phyloP scores from a whole-genome alignment of 176 grass and related monocot species.

The Carex myosuroides region DNA sequence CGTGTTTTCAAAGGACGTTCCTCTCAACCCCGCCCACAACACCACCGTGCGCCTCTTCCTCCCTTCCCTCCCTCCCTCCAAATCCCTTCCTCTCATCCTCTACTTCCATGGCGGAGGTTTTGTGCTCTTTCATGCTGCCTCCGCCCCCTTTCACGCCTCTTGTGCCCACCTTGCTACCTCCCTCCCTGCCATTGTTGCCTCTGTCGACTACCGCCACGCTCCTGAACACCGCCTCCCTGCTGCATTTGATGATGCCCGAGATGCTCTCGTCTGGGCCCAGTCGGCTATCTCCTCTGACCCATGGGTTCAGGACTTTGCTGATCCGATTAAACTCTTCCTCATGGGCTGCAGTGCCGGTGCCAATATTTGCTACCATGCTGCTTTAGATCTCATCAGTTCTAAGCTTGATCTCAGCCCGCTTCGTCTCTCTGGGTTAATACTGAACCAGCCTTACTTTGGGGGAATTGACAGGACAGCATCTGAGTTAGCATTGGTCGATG shows the following conservation, averaged over 20 bases:
- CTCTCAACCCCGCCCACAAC: conserved; percentile 37
- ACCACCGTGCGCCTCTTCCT: conserved; percentile 77
- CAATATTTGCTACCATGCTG: conserved; percentile 64
- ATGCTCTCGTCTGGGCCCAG: conserved; percentile 48
- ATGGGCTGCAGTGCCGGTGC: conserved; percentile 75
- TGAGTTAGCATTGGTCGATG: conserved; percentile 42
- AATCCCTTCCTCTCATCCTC: conserved; percentile 25
- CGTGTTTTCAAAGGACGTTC: conserved; percentile 61
- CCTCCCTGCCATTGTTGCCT: conserved; percentile 45
- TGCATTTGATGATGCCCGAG: conserved; percentile 71
- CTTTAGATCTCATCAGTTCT: conserved; percentile 37
- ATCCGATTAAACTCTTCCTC: conserved; percentile 49
- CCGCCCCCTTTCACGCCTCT: conserved; percentile 42
- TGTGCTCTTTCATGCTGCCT: conserved; percentile 58
- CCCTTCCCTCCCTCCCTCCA: conserved; percentile 12
- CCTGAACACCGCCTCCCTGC: conserved; percentile 81
- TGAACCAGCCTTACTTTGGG: conserved; percentile 67
- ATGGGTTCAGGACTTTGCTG: conserved; percentile 15
- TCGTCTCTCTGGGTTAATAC: conserved; percentile 34
- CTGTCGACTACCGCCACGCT: conserved; percentile 77
- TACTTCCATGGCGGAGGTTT: conserved; percentile 86
- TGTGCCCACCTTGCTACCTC: conserved; percentile 41
- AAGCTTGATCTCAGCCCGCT: conserved; percentile 35
- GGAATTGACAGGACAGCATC: conserved; percentile 54
- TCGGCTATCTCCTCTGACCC: conserved; percentile 12